These are phyloP conservation scores for Termitomyces sp. DNA, from an alignment of 768 basidiomycete species.

Conservation along the genomic window DNA sequence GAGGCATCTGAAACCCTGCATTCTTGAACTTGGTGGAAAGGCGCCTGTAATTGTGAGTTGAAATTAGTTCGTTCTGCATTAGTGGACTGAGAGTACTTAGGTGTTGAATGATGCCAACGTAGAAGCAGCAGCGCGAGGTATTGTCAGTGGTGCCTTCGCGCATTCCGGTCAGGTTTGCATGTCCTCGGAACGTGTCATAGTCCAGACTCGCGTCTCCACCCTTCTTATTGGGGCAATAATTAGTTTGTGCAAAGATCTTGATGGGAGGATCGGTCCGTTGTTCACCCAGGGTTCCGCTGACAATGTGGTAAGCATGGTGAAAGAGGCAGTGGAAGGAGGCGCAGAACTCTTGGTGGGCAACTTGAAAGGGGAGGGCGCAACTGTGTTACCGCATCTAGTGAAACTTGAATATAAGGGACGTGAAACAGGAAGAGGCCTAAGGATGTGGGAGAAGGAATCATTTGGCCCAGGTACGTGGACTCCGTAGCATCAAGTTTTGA, in stretches of 20 bases:
- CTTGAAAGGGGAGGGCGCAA: conserved; percentile 27
- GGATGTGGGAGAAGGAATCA: conserved; percentile 51
- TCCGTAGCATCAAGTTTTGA: neutral
- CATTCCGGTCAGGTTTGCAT: conserved; percentile 55
- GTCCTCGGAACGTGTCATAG: conserved; percentile 54
- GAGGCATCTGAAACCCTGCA: conserved; percentile 47
- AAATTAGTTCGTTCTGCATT: neutral
- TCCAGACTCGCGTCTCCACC: conserved; percentile 34
- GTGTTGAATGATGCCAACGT: conserved; percentile 50
- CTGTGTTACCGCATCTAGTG: conserved; percentile 50
- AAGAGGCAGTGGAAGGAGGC: conserved; percentile 37
- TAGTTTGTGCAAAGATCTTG: conserved; percentile 24
- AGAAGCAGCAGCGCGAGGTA: conserved; percentile 43
- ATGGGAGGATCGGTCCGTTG: conserved; percentile 27
- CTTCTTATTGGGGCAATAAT: conserved; percentile 29
- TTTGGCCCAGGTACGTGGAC: conserved; percentile 48
- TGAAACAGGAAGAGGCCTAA: conserved; percentile 37
- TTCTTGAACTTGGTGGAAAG: conserved; percentile 53
- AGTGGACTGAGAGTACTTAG: conserved; percentile 16
- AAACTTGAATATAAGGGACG: conserved; percentile 19
- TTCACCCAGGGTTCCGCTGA: conserved; percentile 41
- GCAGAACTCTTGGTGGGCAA: conserved; percentile 44
- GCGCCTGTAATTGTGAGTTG: conserved; percentile 42
- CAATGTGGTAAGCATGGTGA: conserved; percentile 36
- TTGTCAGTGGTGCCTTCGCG: conserved; percentile 36